Evolutionary conservation across 2,329 filamentous ascomycete species (phyloP).

Genomic region (Aspergillus uvarum): DNA sequence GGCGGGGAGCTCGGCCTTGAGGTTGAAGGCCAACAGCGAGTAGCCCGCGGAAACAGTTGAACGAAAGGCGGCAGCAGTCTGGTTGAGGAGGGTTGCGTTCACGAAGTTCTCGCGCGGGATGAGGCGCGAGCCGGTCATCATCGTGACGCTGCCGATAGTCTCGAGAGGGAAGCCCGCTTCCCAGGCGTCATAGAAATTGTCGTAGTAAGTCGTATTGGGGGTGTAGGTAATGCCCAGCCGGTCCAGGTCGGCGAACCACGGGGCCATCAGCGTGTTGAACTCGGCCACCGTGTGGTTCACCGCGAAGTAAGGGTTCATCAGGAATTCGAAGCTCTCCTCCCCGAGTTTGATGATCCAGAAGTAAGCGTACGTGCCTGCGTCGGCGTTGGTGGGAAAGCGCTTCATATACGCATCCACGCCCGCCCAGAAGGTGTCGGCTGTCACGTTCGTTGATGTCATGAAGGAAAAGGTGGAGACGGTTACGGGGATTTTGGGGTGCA

Average conservation of each 20-base stretch:
- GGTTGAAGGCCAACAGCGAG: constrained; percentile 34
- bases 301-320: constrained; percentile 32
- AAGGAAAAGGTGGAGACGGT: constrained; percentile 32
- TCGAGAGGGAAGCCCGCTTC: constrained; percentile 29
- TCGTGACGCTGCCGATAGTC: constrained; percentile 19
- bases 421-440: constrained; percentile 29
- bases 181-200: constrained; percentile 32
- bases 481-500: constrained; percentile 27
- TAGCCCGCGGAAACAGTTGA: constrained; percentile 27
- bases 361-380: constrained; percentile 35
- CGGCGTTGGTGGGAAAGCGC: constrained; percentile 26
- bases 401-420: constrained; percentile 30
- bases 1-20: constrained; percentile 28
- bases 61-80: constrained; percentile 28
- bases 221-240: constrained; percentile 25
- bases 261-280: constrained; percentile 27
- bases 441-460: constrained; percentile 22
- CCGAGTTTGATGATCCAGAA: constrained; percentile 30
- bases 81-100: constrained; percentile 24
- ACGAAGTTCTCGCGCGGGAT: constrained; percentile 38
- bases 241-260: constrained; percentile 28
- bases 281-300: constrained; percentile 29
- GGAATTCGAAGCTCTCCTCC: constrained; percentile 29
- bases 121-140: constrained; percentile 34
- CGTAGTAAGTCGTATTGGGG: constrained; percentile 28